Evolutionary conservation across 495 filamentous ascomycete species (phyloP).

Genomic region (Darksidea phi): DNA sequence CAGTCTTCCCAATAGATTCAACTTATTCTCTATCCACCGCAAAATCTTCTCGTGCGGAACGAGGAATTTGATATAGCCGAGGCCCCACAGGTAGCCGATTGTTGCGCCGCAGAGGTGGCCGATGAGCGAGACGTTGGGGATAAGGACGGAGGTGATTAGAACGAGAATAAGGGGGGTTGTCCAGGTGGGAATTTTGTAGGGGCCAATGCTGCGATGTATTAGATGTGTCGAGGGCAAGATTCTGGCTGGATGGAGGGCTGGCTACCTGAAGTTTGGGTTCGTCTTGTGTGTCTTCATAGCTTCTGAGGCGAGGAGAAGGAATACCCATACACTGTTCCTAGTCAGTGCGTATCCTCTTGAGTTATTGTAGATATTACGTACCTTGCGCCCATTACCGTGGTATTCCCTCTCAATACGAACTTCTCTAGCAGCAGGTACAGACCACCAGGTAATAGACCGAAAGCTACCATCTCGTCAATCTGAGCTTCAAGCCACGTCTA

Average conservation of each 20-base stretch:
- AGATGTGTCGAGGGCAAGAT: background rate
- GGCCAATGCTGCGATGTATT: conserved; percentile 50
- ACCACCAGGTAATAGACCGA: conserved; percentile 42
- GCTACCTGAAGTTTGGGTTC: conserved; percentile 69
- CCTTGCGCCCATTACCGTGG: conserved; percentile 79
- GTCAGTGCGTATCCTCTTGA: background rate
- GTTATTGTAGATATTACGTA: conserved; percentile 43
- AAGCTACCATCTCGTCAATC: conserved; percentile 31
- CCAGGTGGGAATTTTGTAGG: conserved; percentile 85
- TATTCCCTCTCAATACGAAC: conserved; percentile 35
- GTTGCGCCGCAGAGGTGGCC: conserved; percentile 80
- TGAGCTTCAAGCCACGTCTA: background rate
- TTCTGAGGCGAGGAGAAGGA: conserved; percentile 79
- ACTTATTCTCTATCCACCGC: conserved; percentile 77
- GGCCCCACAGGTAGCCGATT: conserved; percentile 81
- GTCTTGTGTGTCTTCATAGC: conserved; percentile 73
- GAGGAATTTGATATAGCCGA: conserved; percentile 81
- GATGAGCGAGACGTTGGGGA: conserved; percentile 77
- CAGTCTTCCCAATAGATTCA: conserved; percentile 76
- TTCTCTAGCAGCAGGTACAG: conserved; percentile 42
- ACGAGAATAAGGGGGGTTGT: conserved; percentile 76
- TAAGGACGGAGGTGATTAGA: conserved; percentile 65
- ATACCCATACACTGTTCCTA: conserved; percentile 75
- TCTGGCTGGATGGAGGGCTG: background rate
- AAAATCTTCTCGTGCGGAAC: conserved; percentile 78